These are phyloP conservation scores for Sideroxylon spinosum DNA, from an alignment of 179 eudicot genomes.

Conservation along the genomic window DNA sequence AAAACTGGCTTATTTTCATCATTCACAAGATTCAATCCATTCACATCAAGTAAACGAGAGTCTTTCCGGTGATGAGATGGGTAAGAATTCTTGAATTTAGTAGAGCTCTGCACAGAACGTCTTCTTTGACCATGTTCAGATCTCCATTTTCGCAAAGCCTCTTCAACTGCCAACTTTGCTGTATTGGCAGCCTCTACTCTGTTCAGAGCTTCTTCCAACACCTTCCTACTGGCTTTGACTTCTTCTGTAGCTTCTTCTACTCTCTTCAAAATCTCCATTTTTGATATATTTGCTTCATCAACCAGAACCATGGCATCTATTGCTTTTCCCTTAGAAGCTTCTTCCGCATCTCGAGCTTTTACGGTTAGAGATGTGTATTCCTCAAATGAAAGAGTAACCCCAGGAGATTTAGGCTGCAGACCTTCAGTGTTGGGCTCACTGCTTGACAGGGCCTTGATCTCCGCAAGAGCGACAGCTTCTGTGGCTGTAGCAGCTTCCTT, in stretches of 20 bases:
- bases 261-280: constrained; percentile 53
- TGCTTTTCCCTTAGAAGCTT: constrained; percentile 36
- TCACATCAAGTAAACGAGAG: constrained; percentile 46
- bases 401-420: constrained; percentile 24
- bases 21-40: constrained; percentile 36
- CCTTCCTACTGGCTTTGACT: constrained; percentile 60
- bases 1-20: constrained; percentile 43
- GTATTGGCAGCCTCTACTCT: constrained; percentile 68
- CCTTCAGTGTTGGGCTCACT: constrained; percentile 22
- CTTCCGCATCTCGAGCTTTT: constrained; percentile 67
- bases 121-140: constrained; percentile 76
- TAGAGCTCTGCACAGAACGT: constrained; percentile 47
- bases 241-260: constrained; percentile 81
- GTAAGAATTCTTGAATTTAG: constrained; percentile 62
- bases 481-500: constrained; percentile 86
- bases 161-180: constrained; percentile 75
- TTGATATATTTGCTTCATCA: constrained; percentile 55
- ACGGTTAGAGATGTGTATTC: constrained; percentile 56
- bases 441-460: constrained; percentile 70
- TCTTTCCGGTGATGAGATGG: constrained; percentile 45
- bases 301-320: constrained; percentile 52
- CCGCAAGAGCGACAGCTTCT: constrained; percentile 81
- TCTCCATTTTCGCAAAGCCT: constrained; percentile 87
- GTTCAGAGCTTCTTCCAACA: constrained; percentile 71
- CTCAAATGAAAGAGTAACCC: constrained; percentile 56